Base-by-base conservation (phyloP, 805 yeast species). In the Metschnikowia borealis region DNA sequence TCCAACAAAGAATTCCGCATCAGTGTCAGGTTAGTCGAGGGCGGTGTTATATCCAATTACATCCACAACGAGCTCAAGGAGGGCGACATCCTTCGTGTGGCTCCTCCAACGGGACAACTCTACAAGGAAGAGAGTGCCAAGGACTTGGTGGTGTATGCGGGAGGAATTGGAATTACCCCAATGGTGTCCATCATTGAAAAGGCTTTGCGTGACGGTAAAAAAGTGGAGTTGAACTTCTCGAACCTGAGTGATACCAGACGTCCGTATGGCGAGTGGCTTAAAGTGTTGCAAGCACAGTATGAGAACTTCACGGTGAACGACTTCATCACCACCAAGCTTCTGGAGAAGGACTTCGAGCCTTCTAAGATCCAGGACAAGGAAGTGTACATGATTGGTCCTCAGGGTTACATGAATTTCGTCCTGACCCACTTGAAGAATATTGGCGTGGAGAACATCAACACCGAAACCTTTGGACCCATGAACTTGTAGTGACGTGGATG, bases 151-250 rank as follows among this genome's bases (percentile, higher is more conserved):
- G 62, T 83, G 29, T 66, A 82, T 48, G 73, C 81, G 18, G 86
- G 83, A 43, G 90, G 89, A 47, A 81, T 82, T 49, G 89, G 89
- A 54, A 79, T 81, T 46, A 85, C 89, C 5, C 89, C 90, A 33
- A 50, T 81, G 32, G 57, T 84, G 33, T 71, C 87, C 6, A 76
- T 83, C 61, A 61, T 75, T 17, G 80, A 80, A 58, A 45, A 59
- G 6, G 77, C 71, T 6, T 60, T 68, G 44, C 51, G 51, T 10
- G 64, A 63, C 29, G 70, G 66, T 6, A 65, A 65, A 48, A 48
- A 55, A 3, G 73, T 73, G n/a, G 57, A 53, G 7, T 57, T 75
- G 43, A 56, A 63, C 40, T 67, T 72, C 56, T 71, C 77, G 17
- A 69, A 68, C 50, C 58, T 55, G 45, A 48, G 56, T 1, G 48